Evolutionary conservation across 2,329 filamentous ascomycete species (phyloP).

Genomic region (Mariannaea sp.): DNA sequence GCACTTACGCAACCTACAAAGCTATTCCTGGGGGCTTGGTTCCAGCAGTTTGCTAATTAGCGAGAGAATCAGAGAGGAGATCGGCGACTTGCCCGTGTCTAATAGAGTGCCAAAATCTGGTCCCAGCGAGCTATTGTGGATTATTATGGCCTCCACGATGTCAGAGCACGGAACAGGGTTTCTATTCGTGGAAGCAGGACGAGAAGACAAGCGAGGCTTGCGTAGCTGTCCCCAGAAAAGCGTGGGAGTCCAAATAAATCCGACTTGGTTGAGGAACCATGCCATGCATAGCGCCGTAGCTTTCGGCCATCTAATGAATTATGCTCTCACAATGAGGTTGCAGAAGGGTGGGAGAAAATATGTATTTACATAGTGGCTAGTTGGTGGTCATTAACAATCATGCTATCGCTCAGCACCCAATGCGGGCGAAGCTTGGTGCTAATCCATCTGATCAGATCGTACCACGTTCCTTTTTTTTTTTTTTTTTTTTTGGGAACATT

Average conservation of each 20-base stretch:
- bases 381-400: neutral
- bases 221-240: neutral
- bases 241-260: neutral
- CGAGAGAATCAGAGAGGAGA: neutral
- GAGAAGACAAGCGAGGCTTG: neutral
- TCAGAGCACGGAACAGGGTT: neutral
- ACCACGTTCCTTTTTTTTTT: constrained; percentile 10
- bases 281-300: neutral
- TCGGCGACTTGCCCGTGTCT: neutral
- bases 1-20: too few species aligned
- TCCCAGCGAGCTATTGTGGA: neutral
- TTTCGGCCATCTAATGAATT: too few species aligned
- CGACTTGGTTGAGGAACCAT: neutral
- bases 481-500: too few species aligned
- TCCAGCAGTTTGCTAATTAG: too few species aligned
- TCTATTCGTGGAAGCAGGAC: constrained; percentile 13
- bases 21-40: too few species aligned
- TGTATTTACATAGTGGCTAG: too few species aligned
- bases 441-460: neutral
- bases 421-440: neutral
- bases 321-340: too few species aligned
- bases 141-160: too few species aligned
- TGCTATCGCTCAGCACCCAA: neutral
- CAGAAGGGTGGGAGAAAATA: too few species aligned
- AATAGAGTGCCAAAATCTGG: neutral